Percentiles rank a stretch among this genome's conserved stretches.
phyloP scores from a whole-genome alignment of 176 grass and related monocot genomes.

The Musa beccarii region DNA sequence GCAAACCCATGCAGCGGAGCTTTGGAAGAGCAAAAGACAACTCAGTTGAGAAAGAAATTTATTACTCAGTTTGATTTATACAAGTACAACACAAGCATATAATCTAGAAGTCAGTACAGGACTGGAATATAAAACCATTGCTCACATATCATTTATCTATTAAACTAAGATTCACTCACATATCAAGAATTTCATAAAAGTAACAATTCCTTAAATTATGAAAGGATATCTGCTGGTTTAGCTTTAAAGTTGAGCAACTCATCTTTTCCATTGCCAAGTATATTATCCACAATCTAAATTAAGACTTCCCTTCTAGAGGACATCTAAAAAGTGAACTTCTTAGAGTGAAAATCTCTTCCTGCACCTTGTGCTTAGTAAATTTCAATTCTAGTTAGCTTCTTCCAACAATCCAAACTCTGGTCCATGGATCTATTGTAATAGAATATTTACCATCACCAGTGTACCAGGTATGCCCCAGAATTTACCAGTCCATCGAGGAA shows the following conservation, averaged over 20 bases:
- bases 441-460: too few relatives aligned
- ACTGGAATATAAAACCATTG: not conserved
- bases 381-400: too few relatives aligned
- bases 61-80: not conserved
- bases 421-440: too few relatives aligned
- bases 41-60: not conserved
- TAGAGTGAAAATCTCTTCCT: not conserved
- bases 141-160: not conserved
- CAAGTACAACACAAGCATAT: not conserved
- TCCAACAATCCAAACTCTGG: too few relatives aligned
- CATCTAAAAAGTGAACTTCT: not conserved
- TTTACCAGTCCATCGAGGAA: too few relatives aligned
- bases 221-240: not conserved
- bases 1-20: conserved; percentile 95
- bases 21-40: conserved; percentile 21
- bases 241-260: not conserved
- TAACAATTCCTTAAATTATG: not conserved
- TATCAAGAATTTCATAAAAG: not conserved
- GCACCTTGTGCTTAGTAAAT: not conserved
- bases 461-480: too few relatives aligned
- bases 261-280: too few relatives aligned
- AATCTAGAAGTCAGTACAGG: not conserved
- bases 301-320: not conserved
- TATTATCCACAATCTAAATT: not conserved
- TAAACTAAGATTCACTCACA: not conserved